Conservation (phyloP, 441 rosid genomes). For the Dalechampia spathulata region DNA sequence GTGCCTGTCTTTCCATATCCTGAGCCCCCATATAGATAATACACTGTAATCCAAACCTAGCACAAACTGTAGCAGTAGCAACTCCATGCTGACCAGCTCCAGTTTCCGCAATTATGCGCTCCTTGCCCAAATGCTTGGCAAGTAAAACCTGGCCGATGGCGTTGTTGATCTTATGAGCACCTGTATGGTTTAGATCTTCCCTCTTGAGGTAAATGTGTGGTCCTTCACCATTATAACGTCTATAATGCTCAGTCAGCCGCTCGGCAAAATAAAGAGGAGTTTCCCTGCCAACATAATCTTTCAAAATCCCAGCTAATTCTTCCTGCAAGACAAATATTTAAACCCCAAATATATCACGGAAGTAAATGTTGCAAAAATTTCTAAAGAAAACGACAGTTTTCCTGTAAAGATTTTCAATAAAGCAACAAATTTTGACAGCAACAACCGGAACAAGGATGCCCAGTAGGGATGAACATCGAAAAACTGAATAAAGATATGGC, state of each 20-base stretch:
- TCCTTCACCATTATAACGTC: conserved; percentile 63
- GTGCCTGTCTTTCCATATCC: conserved; percentile 91
- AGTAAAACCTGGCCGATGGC: conserved; percentile 88
- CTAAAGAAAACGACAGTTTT: too few relatives aligned
- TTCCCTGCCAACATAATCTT: conserved; percentile 91
- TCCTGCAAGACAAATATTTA: conserved; percentile 36
- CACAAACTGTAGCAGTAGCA: conserved; percentile 94
- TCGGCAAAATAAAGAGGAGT: conserved; percentile 88
- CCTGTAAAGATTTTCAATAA: too few relatives aligned
- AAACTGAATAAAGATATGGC: too few relatives aligned
- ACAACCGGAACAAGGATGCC: too few relatives aligned
- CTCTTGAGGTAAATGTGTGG: conserved; percentile 80
- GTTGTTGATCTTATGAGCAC: conserved; percentile 93
- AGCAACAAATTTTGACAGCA: too few relatives aligned
- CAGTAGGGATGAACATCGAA: too few relatives aligned
- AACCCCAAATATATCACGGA: too few relatives aligned
- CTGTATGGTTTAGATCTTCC: conserved; percentile 92
- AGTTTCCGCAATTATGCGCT: conserved; percentile 82
- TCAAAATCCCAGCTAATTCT: conserved; percentile 65
- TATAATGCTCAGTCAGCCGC: conserved; percentile 79
- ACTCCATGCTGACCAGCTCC: conserved; percentile 99
- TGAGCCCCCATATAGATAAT: conserved; percentile 89
- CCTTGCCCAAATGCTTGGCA: conserved; percentile 77
- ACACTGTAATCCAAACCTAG: conserved; percentile 77
- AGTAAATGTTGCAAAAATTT: too few relatives aligned